These are phyloP conservation scores for Shiraia sp. DNA, from an alignment of 2,329 filamentous ascomycete species.

Conservation along the genomic window DNA sequence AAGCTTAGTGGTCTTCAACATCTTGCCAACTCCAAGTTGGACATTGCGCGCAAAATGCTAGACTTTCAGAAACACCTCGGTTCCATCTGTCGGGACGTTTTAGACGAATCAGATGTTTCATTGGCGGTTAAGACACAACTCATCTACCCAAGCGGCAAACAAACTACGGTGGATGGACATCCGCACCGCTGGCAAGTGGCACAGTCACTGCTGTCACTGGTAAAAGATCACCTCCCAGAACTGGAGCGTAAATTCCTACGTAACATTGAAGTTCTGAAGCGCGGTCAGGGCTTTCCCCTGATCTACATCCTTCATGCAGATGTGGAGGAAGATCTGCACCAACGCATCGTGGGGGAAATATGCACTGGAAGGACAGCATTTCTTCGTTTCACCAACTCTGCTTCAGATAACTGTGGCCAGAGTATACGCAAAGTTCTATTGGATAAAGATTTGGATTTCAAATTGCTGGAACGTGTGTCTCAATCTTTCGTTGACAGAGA, in stretches of 20 bases:
- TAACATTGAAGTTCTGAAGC: slow-evolving; percentile 52
- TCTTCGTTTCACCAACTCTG: slow-evolving; percentile 8
- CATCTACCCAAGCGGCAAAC: slow-evolving; percentile 34
- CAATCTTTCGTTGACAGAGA: slow-evolving; percentile 10
- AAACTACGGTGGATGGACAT: slow-evolving; percentile 36
- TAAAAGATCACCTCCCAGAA: slow-evolving; percentile 17
- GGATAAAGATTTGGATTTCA: slow-evolving; percentile 5
- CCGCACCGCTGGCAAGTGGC: slow-evolving; percentile 36
- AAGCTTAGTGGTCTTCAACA: slow-evolving; percentile 61
- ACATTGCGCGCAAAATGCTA: slow-evolving; percentile 52
- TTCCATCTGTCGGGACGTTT: slow-evolving; percentile 56
- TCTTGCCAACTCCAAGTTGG: slow-evolving; percentile 49
- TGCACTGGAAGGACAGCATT: slow-evolving; percentile 14
- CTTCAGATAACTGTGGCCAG: neutral
- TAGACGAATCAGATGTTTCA: slow-evolving; percentile 60
- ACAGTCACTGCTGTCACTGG: slow-evolving; percentile 31
- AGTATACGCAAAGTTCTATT: slow-evolving; percentile 12
- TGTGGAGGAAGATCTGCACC: slow-evolving; percentile 21
- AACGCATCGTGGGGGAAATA: slow-evolving; percentile 25
- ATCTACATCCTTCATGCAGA: slow-evolving; percentile 55
- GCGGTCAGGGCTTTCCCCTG: slow-evolving; percentile 51
- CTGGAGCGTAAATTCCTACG: slow-evolving; percentile 46
- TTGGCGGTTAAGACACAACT: slow-evolving; percentile 42
- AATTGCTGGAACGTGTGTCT: slow-evolving; percentile 9
- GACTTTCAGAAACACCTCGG: slow-evolving; percentile 55